Conservation (phyloP, 2,329 filamentous ascomycete species). For the Endocalyx cinctus region DNA sequence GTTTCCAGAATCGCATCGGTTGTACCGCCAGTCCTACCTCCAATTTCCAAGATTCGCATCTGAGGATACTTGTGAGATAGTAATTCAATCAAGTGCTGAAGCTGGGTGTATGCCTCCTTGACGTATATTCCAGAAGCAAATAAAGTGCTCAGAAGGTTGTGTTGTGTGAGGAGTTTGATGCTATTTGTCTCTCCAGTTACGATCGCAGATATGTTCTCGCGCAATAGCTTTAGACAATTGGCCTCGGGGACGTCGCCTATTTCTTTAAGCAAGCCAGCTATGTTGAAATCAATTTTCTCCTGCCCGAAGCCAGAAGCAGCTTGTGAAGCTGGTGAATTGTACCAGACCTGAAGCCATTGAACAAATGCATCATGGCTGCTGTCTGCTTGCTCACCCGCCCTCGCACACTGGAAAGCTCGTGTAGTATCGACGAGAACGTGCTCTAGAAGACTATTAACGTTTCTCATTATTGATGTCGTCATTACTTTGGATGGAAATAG, state of each 20-base stretch:
- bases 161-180: conserved; percentile 5
- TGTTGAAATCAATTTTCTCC: not conserved
- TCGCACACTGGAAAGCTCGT: not conserved
- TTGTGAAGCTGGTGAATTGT: not conserved
- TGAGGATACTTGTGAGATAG: conserved; percentile 6
- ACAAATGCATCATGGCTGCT: conserved; percentile 6
- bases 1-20: conserved; percentile 1
- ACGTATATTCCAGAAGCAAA: conserved; percentile 4
- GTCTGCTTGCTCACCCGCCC: not conserved
- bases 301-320: not conserved
- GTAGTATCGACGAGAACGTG: conserved; percentile 4
- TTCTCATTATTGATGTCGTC: not conserved
- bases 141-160: not conserved
- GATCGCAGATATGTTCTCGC: conserved; percentile 5
- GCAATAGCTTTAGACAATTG: conserved; percentile 2
- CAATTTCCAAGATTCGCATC: conserved; percentile 7
- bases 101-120: conserved; percentile 1
- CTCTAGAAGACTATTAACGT: conserved; percentile 1
- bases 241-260: conserved; percentile 6
- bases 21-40: not conserved
- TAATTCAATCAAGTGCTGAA: conserved; percentile 4
- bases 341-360: conserved; percentile 3
- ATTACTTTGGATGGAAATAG: conserved; percentile 4
- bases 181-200: conserved; percentile 3
- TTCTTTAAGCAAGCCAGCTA: conserved; percentile 1